Evolutionary conservation across 306 rosid genomes (phyloP), one percentile per base, ranked within the genome.

Genomic region (Heteromeles arbutifolia): DNA sequence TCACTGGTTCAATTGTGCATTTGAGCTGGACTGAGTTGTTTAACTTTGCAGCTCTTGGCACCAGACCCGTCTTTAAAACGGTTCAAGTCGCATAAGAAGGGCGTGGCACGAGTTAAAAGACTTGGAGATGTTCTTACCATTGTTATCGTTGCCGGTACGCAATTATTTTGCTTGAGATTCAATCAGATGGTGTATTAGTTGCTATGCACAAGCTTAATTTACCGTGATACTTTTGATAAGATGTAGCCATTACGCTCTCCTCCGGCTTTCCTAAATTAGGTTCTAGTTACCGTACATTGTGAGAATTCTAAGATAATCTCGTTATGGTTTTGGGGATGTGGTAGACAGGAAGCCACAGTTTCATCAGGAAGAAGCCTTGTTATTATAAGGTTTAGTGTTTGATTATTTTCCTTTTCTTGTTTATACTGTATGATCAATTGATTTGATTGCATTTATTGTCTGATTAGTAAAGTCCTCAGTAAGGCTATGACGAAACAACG

Each of bases 11-110:
- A 45, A 24, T 58, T 63, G 24, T 61, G 28, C 44, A 15, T 57
- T 48, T 45, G 59, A 63, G 15, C 22, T 70, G 68, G 74, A n/a
- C 54, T 52, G 50, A 78, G 67, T 57, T 70, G 64, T 58, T 76
- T 76, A 21, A 58, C 37, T 82, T 57, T 81, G 88, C 92, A 95
- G 97, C 92, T 95, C 63, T 86, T 95, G 89, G 96, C 93, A 21
- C 86, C 86, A 62, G 97, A 92, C 82, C 74, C 93, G 22, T 18
- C 86, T 73, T 79, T 95, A 53, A 87, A 77, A 78, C 95, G 90
- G 70, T 95, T 88, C 87, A 92, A 89, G 84, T 95, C 97, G 2
- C 87, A 90, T 71, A 92, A 89, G 91, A 81, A 86, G 81, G 87
- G 85, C 53, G 97, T 89, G 74, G 29, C 44, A 22, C 62, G 70